Evolutionary conservation across 768 basidiomycete genomes (phyloP).

Genomic region (Baorangia bicolor): DNA sequence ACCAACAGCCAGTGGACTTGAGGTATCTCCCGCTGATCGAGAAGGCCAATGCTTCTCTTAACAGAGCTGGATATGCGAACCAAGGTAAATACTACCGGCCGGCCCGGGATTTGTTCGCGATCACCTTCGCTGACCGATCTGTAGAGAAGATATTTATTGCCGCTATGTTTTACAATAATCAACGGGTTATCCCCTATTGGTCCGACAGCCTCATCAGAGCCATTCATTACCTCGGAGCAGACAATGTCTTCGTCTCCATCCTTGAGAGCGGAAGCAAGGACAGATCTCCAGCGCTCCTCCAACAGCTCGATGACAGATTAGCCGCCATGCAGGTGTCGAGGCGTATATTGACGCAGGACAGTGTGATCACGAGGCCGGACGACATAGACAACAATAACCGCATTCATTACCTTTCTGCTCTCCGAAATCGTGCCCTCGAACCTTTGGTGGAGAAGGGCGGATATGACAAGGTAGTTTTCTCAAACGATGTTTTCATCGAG

Average conservation of each 20-base stretch:
- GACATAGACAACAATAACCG: background rate
- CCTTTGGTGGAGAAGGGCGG: constrained; percentile 38
- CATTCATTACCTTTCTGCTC: constrained; percentile 14
- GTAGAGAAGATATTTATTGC: constrained; percentile 20
- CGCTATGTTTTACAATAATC: constrained; percentile 42
- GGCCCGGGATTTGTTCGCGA: no score
- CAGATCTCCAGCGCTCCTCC: constrained; percentile 9
- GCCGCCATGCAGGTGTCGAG: constrained; percentile 9
- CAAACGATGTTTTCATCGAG: constrained; percentile 43
- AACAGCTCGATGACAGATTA: constrained; percentile 8
- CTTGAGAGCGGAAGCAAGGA: constrained; percentile 37
- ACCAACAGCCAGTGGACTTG: constrained; percentile 5
- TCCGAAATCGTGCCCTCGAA: constrained; percentile 43
- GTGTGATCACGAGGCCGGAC: constrained; percentile 5
- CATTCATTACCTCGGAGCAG: constrained; percentile 40
- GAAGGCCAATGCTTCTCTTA: constrained; percentile 11
- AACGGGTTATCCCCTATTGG: constrained; percentile 41
- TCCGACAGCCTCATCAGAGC: constrained; percentile 32
- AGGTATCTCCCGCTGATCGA: constrained; percentile 16
- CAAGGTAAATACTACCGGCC: constrained; percentile 4
- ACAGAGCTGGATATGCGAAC: constrained; percentile 14
- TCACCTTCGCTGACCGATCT: background rate
- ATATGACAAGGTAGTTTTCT: constrained; percentile 40
- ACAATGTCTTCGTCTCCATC: constrained; percentile 43
- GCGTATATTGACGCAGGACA: constrained; percentile 14